A percentile compares a stretch with the other conserved stretches of the same genome.
Evolutionary conservation across 2,329 filamentous ascomycete species (phyloP).

Genomic region (Cladosporium sp.): DNA sequence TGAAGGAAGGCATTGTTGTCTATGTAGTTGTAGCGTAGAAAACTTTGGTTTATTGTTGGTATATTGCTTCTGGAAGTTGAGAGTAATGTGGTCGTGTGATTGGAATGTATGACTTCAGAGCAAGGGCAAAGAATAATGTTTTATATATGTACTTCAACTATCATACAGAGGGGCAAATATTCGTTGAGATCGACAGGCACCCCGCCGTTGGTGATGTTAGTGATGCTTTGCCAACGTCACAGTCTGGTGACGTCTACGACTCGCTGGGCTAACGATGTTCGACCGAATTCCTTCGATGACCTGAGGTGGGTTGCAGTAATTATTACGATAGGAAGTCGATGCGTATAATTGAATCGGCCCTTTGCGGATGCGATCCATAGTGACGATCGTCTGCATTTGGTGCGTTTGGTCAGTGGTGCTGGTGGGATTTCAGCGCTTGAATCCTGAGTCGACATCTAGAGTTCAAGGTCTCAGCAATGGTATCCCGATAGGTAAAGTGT

Average conservation of each 20-base stretch:
- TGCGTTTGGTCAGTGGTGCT: not conserved
- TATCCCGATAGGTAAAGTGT: not conserved
- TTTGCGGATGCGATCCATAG: not conserved
- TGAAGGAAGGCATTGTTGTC: conserved; percentile 2
- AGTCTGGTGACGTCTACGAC: conserved; percentile 1
- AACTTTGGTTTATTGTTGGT: not conserved
- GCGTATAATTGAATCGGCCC: not conserved
- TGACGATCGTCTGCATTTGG: not conserved
- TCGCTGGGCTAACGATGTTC: not conserved
- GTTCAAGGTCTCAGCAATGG: no score
- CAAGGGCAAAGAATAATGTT: not conserved
- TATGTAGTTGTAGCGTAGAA: not conserved
- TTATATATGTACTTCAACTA: not conserved
- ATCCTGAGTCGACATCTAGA: not conserved
- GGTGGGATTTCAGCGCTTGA: not conserved
- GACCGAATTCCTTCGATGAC: not conserved
- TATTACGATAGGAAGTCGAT: not conserved
- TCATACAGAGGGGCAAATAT: not conserved
- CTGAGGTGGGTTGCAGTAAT: not conserved
- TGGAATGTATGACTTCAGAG: not conserved
- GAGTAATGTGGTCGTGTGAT: not conserved
- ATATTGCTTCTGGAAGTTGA: not conserved
- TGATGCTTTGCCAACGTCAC: conserved; percentile 2
- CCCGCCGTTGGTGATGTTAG: not conserved
- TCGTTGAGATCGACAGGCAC: conserved; percentile 5